Conservation (phyloP, 495 filamentous ascomycete species). For the Penicillium antarcticum region DNA sequence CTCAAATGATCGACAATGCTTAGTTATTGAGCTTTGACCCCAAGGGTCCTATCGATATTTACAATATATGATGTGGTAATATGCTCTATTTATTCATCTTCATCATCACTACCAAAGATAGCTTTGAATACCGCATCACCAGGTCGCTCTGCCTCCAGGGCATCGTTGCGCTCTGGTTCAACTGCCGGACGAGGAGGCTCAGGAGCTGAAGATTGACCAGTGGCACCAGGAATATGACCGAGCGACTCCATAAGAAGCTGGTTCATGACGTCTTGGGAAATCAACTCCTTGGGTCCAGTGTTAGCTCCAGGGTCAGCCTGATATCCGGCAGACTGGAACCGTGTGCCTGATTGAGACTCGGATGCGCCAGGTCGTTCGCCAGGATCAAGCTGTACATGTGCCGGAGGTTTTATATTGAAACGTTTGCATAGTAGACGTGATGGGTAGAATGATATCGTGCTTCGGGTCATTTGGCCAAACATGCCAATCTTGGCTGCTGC, state of each 20-base stretch:
- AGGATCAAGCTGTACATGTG: conserved; percentile 63
- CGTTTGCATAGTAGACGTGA: conserved; percentile 85
- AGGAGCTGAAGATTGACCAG: neutral
- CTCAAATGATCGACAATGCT: too few species aligned
- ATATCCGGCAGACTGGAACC: conserved; percentile 36
- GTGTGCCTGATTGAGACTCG: conserved; percentile 18
- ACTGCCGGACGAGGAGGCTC: conserved; percentile 32
- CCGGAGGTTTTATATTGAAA: conserved; percentile 78
- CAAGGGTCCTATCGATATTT: too few species aligned
- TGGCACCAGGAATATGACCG: conserved; percentile 15
- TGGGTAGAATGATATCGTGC: conserved; percentile 70
- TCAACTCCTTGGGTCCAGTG: conserved; percentile 29
- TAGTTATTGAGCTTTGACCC: too few species aligned
- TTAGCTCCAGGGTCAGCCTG: conserved; percentile 30
- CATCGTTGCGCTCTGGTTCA: conserved; percentile 80
- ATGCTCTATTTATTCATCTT: conserved; percentile 52
- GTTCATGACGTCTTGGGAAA: conserved; percentile 41
- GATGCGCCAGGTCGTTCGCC: conserved; percentile 26
- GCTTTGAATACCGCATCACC: conserved; percentile 90
- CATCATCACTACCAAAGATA: conserved; percentile 87
- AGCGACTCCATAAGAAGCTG: conserved; percentile 32
- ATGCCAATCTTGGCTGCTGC: conserved; percentile 88
- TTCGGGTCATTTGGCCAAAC: conserved; percentile 86
- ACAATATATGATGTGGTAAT: too few species aligned
- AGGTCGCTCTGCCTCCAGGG: conserved; percentile 75